Evolutionary conservation across 345 rosid genomes (phyloP), one percentile per base, ranked within the genome.

Genomic region (Boechera divaricarpa): DNA sequence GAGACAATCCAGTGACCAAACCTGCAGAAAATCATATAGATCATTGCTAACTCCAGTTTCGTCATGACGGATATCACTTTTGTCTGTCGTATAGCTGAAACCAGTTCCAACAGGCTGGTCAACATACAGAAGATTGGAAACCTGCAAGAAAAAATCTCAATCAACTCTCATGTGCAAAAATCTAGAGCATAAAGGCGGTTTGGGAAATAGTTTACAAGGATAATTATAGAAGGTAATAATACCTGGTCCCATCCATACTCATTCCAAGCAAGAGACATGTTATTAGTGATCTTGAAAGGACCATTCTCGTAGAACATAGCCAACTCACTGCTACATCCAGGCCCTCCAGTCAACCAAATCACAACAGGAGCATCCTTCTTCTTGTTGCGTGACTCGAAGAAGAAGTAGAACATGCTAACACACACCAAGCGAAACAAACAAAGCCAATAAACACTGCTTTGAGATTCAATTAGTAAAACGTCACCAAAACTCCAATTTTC

Each of bases 31-130:
- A 86, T 93, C 97, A 82, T 96, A 96, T 0, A 96, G 84, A 82
- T 93, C 98, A 77, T 87, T 75, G 63, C 99, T 89, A 79, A 96
- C 97, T 77, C 93, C 99, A 3, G 72, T 82, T 86, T 96, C 99
- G 62, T 83, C 83, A 55, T 93, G 99, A 63, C 92, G 96, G 55
- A 93, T 78, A 68, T 96, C 99, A 60, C 93, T 91, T 62, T 74
- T 80, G 71, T 96, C 99, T 39, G 97, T 85, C 6, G 86, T 93
- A 78, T 87, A 96, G 83, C 99, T 96, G 82, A 91, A 96, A 47
- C 99, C 99, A 77, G 99, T 96, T 26, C 99, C 99, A 80, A 83
- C 82, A 49, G 99, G 99, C 82, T 96, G 99, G 74, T 96, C 99
- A 70, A 96, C 93, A 67, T 90, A 96, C 29, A 96, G 81, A 81